These are phyloP conservation scores for Starmerella asiatica DNA, from an alignment of 805 yeast species.

Conservation along the genomic window DNA sequence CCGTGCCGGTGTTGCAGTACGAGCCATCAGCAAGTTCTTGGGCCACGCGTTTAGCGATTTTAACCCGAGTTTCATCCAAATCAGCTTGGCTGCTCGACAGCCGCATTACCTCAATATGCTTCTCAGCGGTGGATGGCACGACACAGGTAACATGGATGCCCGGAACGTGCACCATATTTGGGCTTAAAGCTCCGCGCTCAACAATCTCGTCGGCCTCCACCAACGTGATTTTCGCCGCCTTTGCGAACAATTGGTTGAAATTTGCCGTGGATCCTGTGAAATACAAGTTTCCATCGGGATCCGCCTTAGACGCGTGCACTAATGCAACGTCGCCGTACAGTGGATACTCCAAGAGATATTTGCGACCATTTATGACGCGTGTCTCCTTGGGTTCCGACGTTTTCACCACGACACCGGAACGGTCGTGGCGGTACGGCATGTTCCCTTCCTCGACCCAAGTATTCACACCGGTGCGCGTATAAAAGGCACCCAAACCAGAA, in stretches of 20 bases:
- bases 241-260: constrained; percentile 36
- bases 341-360: constrained; percentile 34
- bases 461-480: constrained; percentile 38
- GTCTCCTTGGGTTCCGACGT: constrained; percentile 32
- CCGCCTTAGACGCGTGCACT: constrained; percentile 37
- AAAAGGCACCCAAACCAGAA: constrained; percentile 39
- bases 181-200: constrained; percentile 33
- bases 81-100: constrained; percentile 2
- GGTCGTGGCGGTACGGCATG: constrained; percentile 33
- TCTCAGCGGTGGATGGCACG: constrained; percentile 32
- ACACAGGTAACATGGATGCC: constrained; percentile 34
- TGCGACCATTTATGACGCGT: constrained; percentile 33
- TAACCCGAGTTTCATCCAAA: constrained; percentile 20
- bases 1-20: constrained; percentile 37
- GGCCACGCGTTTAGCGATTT: constrained; percentile 35
- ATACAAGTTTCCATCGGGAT: constrained; percentile 37
- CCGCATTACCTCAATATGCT: constrained; percentile 30
- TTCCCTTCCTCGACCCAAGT: constrained; percentile 41
- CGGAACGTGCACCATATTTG: constrained; percentile 37
- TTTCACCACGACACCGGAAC: constrained; percentile 29
- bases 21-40: constrained; percentile 34
- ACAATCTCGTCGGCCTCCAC: constrained; percentile 42
- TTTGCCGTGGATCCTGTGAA: constrained; percentile 36
- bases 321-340: constrained; percentile 38
- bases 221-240: constrained; percentile 34